Percentiles rank a stretch among this genome's conserved stretches.
Conservation (phyloP, 345 rosid genomes). For the Rhodamnia argentea region DNA sequence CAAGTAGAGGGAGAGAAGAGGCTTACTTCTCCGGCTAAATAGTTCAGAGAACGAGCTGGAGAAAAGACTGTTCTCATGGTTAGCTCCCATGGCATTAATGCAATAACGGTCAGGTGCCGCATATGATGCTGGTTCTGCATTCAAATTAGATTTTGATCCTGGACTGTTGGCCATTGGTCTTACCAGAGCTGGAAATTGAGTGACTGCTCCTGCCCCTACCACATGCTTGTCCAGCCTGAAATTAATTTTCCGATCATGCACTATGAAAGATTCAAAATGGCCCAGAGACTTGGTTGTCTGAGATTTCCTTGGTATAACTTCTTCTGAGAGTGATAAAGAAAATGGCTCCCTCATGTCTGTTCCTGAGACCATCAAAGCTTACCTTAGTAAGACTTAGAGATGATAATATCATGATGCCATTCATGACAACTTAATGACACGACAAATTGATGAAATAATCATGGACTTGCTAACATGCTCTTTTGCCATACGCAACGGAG, state of each 20-base stretch:
- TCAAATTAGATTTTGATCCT: slow-evolving; percentile 33
- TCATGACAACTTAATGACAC: not conserved
- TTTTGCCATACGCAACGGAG: not conserved
- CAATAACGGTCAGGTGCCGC: slow-evolving; percentile 17
- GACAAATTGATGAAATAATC: not conserved
- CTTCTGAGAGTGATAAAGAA: slow-evolving; percentile 10
- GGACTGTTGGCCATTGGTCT: slow-evolving; percentile 26
- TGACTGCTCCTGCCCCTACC: slow-evolving; percentile 25
- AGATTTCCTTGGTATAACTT: slow-evolving; percentile 10
- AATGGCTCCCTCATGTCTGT: slow-evolving; percentile 15
- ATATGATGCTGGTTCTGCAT: slow-evolving; percentile 17
- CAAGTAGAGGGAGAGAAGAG: not conserved
- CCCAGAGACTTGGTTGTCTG: slow-evolving; percentile 11
- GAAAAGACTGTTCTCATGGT: slow-evolving; percentile 81
- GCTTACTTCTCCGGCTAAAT: slow-evolving; percentile 62
- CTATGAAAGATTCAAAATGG: slow-evolving; percentile 8
- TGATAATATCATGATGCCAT: not conserved
- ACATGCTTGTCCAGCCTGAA: slow-evolving; percentile 12
- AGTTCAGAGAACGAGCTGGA: slow-evolving; percentile 86
- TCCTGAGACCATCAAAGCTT: slow-evolving; percentile 12
- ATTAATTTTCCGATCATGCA: slow-evolving; percentile 19
- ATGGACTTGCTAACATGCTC: not conserved
- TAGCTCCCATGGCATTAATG: slow-evolving; percentile 27
- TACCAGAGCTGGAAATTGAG: slow-evolving; percentile 20
- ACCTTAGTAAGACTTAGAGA: not conserved